phyloP scores from a whole-genome alignment of 2,329 filamentous ascomycete genomes.

The Ceratocystis variospora region DNA sequence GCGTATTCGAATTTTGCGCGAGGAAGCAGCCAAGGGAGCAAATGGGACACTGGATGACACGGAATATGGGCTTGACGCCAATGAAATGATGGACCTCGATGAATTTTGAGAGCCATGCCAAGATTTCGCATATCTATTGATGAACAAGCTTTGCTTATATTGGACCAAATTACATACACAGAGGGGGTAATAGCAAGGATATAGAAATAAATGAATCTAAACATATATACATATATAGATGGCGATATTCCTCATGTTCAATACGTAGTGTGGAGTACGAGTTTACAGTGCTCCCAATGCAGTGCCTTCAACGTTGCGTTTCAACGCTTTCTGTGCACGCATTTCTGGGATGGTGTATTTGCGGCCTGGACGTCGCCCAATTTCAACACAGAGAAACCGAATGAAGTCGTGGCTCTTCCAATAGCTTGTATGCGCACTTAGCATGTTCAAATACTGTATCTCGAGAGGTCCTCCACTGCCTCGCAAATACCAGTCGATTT shows the following conservation, averaged over 20 bases:
- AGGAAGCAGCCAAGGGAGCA: constrained; percentile 26
- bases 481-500: constrained; percentile 79
- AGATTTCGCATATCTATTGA: no score
- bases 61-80: constrained; percentile 40
- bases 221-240: background rate
- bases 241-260: background rate
- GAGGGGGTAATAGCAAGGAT: background rate
- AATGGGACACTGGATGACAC: constrained; percentile 24
- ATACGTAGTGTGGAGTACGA: background rate
- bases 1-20: constrained; percentile 48
- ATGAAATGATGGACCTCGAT: constrained; percentile 42
- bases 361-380: constrained; percentile 60
- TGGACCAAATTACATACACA: background rate
- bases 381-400: constrained; percentile 77
- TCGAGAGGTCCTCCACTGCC: constrained; percentile 78
- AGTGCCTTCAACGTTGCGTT: constrained; percentile 22
- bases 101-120: constrained; percentile 19
- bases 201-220: background rate
- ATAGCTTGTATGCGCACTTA: constrained; percentile 88
- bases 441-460: constrained; percentile 94
- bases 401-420: constrained; percentile 82
- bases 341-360: constrained; percentile 43
- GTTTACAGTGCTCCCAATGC: background rate
- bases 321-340: constrained; percentile 42
- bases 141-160: background rate